phyloP scores from a whole-genome alignment of 1,139 yeast genomes.

The Suhomyces yuchorum region DNA sequence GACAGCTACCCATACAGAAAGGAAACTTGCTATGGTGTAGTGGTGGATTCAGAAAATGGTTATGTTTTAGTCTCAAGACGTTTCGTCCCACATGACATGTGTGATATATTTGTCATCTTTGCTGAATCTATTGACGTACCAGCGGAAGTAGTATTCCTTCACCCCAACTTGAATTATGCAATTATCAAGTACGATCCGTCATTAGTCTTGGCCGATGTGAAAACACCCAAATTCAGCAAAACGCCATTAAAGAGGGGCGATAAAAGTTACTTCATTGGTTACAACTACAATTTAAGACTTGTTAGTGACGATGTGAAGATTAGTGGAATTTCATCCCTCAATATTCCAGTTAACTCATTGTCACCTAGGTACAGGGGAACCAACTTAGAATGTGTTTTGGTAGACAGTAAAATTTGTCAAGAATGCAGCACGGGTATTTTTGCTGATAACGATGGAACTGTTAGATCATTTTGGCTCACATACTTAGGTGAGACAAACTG shows the following conservation, averaged over 20 bases:
- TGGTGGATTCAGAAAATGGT: conserved; percentile 79
- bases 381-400: conserved; percentile 73
- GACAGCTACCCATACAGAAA: conserved; percentile 72
- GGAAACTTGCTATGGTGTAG: conserved; percentile 72
- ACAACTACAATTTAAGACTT: conserved; percentile 67
- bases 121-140: conserved; percentile 87
- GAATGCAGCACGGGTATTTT: conserved; percentile 82
- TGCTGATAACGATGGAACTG: conserved; percentile 75
- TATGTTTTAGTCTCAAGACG: conserved; percentile 78
- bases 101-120: conserved; percentile 75
- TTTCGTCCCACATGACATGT: conserved; percentile 80
- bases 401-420: conserved; percentile 71
- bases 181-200: conserved; percentile 80
- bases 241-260: conserved; percentile 74
- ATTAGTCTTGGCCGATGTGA: conserved; percentile 45
- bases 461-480: conserved; percentile 83
- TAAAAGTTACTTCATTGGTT: conserved; percentile 74
- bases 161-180: conserved; percentile 87
- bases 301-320: conserved; percentile 77
- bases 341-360: conserved; percentile 66
- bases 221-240: conserved; percentile 63
- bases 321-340: conserved; percentile 73
- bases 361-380: conserved; percentile 86
- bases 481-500: conserved; percentile 67
- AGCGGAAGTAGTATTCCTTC: conserved; percentile 78